Evolutionary conservation across 495 filamentous ascomycete genomes (phyloP), one percentile per base, ranked within the genome.

Genomic region (Hypoxylon fragiforme): DNA sequence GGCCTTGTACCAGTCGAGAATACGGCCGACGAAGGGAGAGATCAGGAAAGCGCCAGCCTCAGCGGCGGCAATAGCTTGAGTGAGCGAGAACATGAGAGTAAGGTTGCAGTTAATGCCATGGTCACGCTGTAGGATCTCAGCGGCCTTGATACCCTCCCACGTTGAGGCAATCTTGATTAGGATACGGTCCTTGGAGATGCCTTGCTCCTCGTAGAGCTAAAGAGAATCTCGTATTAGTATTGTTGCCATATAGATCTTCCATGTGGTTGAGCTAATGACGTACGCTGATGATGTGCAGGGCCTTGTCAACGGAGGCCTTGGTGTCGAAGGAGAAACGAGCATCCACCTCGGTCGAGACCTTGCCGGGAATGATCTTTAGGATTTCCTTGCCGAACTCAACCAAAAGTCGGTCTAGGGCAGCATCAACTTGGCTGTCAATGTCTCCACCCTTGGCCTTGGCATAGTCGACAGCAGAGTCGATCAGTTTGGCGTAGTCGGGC

Each of bases 1-100:
- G 42, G 89, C 90, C 88, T 99, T 99, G 86, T 88, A 96, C 92
- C 92, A 99, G 77, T 99, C 94, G 50, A 99, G 87, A 73, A 99
- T 99, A 73, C 94, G 91, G 73, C 94, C 94, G 55, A 99, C 94
- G 80, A 99, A 99, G 70, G 94, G 94, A 24, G 95, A 97, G 80
- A 99, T 97, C 66, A 99, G 86, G 89, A 87, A 97, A 63, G 94
- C 91, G 68, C 91, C 91, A 57, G 95, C 94, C 80, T 98, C 94
- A 44, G 94, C 94, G 62, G 86, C 94, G 60, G 91, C 91, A 70
- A 97, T 95, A 67, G 94, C 94, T 83, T 99, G 94, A 52, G 87
- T 83, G 53, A 86, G 77, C 15, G 94, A 97, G 85, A 99, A 99
- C 87, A 99, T 92, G 71, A 99, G 91, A 44, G 94, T 99, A 67